phyloP scores from a whole-genome alignment of 2,329 filamentous ascomycete species.

The Aspergillus floridensis region DNA sequence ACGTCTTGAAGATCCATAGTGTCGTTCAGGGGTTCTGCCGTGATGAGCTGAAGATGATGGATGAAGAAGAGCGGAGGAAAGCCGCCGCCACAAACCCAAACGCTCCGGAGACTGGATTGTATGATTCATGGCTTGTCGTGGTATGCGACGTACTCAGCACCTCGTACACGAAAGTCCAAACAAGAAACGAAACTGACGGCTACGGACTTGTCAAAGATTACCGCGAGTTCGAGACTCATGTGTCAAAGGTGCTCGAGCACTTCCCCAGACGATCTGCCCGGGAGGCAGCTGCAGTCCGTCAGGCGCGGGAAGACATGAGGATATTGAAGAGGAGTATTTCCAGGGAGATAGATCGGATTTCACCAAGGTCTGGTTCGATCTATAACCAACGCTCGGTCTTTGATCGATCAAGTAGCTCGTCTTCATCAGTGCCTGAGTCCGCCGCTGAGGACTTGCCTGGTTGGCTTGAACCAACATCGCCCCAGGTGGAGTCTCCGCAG shows the following conservation, averaged over 20 bases:
- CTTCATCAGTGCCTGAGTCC: slow-evolving; percentile 43
- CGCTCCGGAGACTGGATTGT: slow-evolving; percentile 32
- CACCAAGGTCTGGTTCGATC: slow-evolving; percentile 40
- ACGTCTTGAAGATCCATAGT: slow-evolving; percentile 48
- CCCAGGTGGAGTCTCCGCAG: slow-evolving; percentile 36
- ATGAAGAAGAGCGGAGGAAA: slow-evolving; percentile 25
- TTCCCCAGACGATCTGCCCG: slow-evolving; percentile 36
- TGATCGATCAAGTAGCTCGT: slow-evolving; percentile 47
- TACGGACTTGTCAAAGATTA: slow-evolving; percentile 46
- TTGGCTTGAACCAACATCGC: slow-evolving; percentile 29
- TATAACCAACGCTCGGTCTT: slow-evolving; percentile 46
- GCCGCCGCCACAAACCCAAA: not conserved
- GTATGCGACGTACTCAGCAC: slow-evolving; percentile 42
- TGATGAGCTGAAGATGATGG: slow-evolving; percentile 44
- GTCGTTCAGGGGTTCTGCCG: slow-evolving; percentile 50
- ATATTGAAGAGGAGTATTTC: slow-evolving; percentile 38
- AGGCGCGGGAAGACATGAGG: slow-evolving; percentile 36
- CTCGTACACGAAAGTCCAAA: slow-evolving; percentile 42
- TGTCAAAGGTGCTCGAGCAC: slow-evolving; percentile 38
- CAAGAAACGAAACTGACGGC: slow-evolving; percentile 36
- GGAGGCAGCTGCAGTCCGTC: slow-evolving; percentile 30
- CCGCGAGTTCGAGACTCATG: slow-evolving; percentile 49
- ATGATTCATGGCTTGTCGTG: slow-evolving; percentile 44
- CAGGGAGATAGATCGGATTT: slow-evolving; percentile 42
- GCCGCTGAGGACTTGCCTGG: slow-evolving; percentile 35